Evolutionary conservation across 805 yeast genomes (phyloP).

Genomic region (Wickerhamiella sorbophila): DNA sequence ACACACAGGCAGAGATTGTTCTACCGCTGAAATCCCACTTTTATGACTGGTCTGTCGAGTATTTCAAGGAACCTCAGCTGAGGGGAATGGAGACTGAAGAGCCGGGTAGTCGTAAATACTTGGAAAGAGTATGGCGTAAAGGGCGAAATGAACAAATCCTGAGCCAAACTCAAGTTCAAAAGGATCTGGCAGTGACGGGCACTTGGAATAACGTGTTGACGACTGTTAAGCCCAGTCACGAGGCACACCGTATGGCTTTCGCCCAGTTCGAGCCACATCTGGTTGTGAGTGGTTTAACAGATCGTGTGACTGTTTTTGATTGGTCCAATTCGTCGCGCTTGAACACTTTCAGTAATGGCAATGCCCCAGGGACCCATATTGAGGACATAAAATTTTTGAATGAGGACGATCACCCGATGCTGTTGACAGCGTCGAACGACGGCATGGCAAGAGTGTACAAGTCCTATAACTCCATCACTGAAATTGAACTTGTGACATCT

Average conservation of each 20-base stretch:
- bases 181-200: constrained; percentile 66
- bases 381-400: constrained; percentile 77
- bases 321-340: constrained; percentile 53
- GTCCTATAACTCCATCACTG: constrained; percentile 45
- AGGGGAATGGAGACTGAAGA: constrained; percentile 72
- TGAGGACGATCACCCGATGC: constrained; percentile 80
- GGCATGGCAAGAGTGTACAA: constrained; percentile 84
- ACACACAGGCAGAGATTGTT: constrained; percentile 2
- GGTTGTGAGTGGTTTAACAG: constrained; percentile 70
- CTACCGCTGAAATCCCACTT: constrained; percentile 26
- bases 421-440: constrained; percentile 82
- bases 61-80: constrained; percentile 94
- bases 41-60: constrained; percentile 47
- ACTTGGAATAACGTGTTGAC: constrained; percentile 68
- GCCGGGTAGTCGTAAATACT: constrained; percentile 79
- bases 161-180: constrained; percentile 80
- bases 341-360: constrained; percentile 63
- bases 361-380: constrained; percentile 76
- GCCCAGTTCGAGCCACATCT: constrained; percentile 83
- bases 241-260: constrained; percentile 40
- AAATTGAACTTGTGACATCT: constrained; percentile 55
- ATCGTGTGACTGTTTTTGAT: constrained; percentile 73
- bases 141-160: constrained; percentile 78
- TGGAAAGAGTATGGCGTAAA: constrained; percentile 74
- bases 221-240: constrained; percentile 36